Evolutionary conservation across 331 rosid genomes (phyloP).

Genomic region (Acacia concinna): DNA sequence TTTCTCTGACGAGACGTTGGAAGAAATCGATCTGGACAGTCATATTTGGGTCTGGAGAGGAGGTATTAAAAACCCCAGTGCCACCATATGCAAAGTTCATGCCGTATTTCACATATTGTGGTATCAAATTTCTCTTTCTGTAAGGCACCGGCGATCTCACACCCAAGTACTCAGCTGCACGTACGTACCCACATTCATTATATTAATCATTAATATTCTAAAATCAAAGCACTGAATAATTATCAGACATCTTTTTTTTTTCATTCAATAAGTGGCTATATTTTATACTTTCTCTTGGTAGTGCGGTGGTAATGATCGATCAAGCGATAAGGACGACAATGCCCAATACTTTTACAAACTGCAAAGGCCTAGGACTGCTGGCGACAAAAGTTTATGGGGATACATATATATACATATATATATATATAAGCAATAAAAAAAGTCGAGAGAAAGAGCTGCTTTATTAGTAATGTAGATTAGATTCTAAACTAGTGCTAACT

Average conservation of each 20-base stretch:
- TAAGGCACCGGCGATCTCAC: constrained; percentile 42
- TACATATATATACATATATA: too few relatives aligned
- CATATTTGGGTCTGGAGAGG: constrained; percentile 33
- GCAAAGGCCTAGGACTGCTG: background rate
- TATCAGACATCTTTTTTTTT: background rate
- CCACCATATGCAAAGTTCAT: constrained; percentile 53
- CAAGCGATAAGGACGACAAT: background rate
- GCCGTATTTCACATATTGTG: constrained; percentile 34
- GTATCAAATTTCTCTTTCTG: constrained; percentile 9
- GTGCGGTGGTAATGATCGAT: background rate
- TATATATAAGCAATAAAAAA: background rate
- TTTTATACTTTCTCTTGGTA: background rate
- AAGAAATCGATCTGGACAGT: constrained; percentile 42
- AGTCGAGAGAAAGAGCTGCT: background rate
- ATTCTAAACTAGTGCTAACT: background rate
- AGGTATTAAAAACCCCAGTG: constrained; percentile 42
- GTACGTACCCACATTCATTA: background rate
- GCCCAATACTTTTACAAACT: background rate
- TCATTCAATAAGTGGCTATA: background rate
- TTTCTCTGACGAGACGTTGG: constrained; percentile 20
- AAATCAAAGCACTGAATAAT: background rate
- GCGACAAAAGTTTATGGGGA: background rate
- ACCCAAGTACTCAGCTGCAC: constrained; percentile 46
- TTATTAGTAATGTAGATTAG: background rate
- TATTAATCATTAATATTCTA: background rate